A percentile compares a stretch with the other conserved stretches of the same genome.
These are phyloP conservation scores for Hymenoscyphus infarciens DNA, from an alignment of 2,329 filamentous ascomycete genomes.

Conservation along the genomic window DNA sequence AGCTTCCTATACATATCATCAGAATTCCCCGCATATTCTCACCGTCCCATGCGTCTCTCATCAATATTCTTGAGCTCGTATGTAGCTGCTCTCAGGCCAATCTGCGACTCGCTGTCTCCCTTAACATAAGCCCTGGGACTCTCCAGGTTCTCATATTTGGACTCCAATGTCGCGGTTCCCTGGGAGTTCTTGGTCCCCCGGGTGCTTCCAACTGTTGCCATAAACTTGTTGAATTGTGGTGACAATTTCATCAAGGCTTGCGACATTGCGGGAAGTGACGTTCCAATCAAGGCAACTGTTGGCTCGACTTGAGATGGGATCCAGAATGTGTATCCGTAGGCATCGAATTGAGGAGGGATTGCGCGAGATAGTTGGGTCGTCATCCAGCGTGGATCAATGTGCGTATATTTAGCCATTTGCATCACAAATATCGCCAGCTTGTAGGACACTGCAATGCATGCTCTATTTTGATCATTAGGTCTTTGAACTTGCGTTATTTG, in stretches of 20 bases:
- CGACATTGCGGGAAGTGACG: slow-evolving; percentile 4
- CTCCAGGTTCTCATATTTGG: slow-evolving; percentile 3
- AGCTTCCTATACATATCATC: neutral
- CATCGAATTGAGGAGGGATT: slow-evolving; percentile 5
- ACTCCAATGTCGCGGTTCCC: neutral
- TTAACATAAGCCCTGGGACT: neutral
- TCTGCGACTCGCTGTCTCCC: slow-evolving; percentile 1
- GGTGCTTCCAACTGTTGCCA: neutral
- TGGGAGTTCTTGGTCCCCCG: neutral
- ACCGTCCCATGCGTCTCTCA: neutral
- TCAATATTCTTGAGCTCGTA: slow-evolving; percentile 3
- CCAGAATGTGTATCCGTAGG: slow-evolving; percentile 7
- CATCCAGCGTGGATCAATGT: slow-evolving; percentile 6
- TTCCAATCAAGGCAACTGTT: slow-evolving; percentile 7
- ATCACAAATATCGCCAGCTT: slow-evolving; percentile 3
- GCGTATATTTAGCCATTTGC: slow-evolving; percentile 4
- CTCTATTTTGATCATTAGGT: neutral
- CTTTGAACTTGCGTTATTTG: neutral
- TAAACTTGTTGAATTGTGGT: neutral
- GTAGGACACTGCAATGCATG: slow-evolving; percentile 5
- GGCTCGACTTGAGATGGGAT: slow-evolving; percentile 8
- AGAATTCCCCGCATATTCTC: neutral
- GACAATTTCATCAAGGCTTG: slow-evolving; percentile 4
- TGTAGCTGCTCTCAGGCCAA: neutral
- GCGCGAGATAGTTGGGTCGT: neutral